Evolutionary conservation across 1,139 yeast genomes (phyloP).

Genomic region (Suhomyces ambrosiae): DNA sequence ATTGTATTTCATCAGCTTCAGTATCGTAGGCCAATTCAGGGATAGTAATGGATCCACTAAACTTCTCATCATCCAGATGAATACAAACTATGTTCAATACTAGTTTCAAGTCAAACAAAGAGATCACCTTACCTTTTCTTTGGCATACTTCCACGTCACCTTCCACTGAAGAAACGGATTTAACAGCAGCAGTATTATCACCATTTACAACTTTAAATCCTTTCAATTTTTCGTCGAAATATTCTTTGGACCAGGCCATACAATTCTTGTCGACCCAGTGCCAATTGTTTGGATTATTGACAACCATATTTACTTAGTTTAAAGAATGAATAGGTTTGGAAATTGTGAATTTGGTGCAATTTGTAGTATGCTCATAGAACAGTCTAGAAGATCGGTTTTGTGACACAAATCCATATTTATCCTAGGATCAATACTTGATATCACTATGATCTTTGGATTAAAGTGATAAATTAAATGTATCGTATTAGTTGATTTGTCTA

Average conservation of each 20-base stretch:
- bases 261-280: conserved; percentile 99
- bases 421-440: background rate
- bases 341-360: no score
- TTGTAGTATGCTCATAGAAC: conserved; percentile 15
- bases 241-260: conserved; percentile 82
- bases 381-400: conserved; percentile 15
- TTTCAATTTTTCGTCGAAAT: conserved; percentile 62
- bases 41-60: conserved; percentile 67
- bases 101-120: conserved; percentile 79
- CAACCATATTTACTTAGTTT: conserved; percentile 37
- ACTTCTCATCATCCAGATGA: conserved; percentile 36
- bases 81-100: conserved; percentile 61
- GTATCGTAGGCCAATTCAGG: conserved; percentile 98
- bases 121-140: conserved; percentile 94
- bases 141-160: conserved; percentile 98
- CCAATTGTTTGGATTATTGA: conserved; percentile 60
- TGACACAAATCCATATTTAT: conserved; percentile 7
- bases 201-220: conserved; percentile 46
- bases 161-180: conserved; percentile 67
- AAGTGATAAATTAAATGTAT: no score
- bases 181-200: conserved; percentile 45
- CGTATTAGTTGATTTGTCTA: no score
- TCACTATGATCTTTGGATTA: background rate
- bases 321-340: background rate
- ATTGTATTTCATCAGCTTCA: conserved; percentile 80